phyloP scores from a whole-genome alignment of 305 asterid species.

The Fraxinus floribunda region DNA sequence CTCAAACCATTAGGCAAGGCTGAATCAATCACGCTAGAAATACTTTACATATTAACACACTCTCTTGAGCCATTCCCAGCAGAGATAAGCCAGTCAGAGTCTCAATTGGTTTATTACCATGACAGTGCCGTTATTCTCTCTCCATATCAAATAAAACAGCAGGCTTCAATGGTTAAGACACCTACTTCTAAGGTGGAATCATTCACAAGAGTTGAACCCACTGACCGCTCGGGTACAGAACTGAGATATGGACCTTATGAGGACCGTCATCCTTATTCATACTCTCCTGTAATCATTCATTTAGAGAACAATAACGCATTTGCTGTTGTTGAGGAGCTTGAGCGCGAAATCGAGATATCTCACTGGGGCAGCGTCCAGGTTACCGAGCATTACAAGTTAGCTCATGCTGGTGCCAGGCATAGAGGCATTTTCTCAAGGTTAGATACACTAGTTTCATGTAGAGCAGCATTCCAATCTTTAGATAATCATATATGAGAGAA shows the following conservation, averaged over 20 bases:
- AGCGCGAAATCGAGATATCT: constrained; percentile 92
- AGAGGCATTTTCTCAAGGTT: constrained; percentile 93
- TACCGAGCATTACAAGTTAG: constrained; percentile 74
- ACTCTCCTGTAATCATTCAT: constrained; percentile 70
- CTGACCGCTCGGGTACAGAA: constrained; percentile 63
- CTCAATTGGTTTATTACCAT: constrained; percentile 89
- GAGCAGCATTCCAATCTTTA: constrained; percentile 2
- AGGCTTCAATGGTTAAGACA: constrained; percentile 69
- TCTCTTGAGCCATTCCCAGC: constrained; percentile 88
- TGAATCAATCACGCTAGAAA: constrained; percentile 65
- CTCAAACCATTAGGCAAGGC: constrained; percentile 56
- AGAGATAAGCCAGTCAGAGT: constrained; percentile 84
- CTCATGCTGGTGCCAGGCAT: constrained; percentile 90
- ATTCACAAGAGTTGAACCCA: constrained; percentile 76
- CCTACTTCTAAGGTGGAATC: constrained; percentile 82
- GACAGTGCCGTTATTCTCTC: constrained; percentile 84
- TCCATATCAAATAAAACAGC: constrained; percentile 71
- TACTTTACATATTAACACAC: constrained; percentile 67
- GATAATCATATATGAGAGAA: background rate
- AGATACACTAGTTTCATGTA: constrained; percentile 21
- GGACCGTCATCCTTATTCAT: constrained; percentile 58
- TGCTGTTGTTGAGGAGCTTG: constrained; percentile 97
- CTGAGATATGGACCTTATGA: constrained; percentile 85
- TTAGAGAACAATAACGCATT: constrained; percentile 85
- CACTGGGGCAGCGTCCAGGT: constrained; percentile 97